Conservation (phyloP, 108 stramenopile genomes). For the Pseudonitzschia multistriata region DNA sequence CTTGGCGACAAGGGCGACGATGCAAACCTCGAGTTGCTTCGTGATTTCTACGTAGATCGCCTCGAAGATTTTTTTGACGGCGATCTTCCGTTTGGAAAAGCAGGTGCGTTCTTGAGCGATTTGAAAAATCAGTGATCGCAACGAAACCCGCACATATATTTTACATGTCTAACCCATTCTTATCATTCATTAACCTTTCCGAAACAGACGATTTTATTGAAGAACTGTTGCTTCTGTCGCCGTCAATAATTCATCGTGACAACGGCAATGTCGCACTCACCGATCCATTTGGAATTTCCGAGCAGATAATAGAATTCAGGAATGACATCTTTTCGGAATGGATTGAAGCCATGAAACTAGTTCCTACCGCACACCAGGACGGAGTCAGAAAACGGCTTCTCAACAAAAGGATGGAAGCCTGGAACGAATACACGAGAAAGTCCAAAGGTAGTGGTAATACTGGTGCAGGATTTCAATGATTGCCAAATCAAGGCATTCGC, state of each 20-base stretch:
- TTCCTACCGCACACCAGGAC: slow-evolving; percentile 43
- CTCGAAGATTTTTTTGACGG: slow-evolving; percentile 67
- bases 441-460: background rate
- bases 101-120: slow-evolving; percentile 5
- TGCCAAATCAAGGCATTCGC: no score
- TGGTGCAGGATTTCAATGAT: slow-evolving; percentile 4
- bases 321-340: slow-evolving; percentile 50
- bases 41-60: slow-evolving; percentile 51
- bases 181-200: background rate
- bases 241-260: slow-evolving; percentile 39
- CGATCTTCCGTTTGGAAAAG: slow-evolving; percentile 55
- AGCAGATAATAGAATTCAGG: slow-evolving; percentile 51
- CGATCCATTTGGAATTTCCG: slow-evolving; percentile 57
- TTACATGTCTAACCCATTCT: no score
- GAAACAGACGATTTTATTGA: slow-evolving; percentile 77
- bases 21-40: slow-evolving; percentile 42
- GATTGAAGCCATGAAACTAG: slow-evolving; percentile 50
- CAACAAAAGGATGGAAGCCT: slow-evolving; percentile 36
- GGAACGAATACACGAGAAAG: slow-evolving; percentile 1
- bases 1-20: slow-evolving; percentile 27
- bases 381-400: slow-evolving; percentile 46
- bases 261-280: slow-evolving; percentile 33
- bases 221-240: slow-evolving; percentile 60
- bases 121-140: no score
- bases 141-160: no score